Evolutionary conservation across 768 basidiomycete genomes (phyloP).

Genomic region (Steccherinum ochraceum): DNA sequence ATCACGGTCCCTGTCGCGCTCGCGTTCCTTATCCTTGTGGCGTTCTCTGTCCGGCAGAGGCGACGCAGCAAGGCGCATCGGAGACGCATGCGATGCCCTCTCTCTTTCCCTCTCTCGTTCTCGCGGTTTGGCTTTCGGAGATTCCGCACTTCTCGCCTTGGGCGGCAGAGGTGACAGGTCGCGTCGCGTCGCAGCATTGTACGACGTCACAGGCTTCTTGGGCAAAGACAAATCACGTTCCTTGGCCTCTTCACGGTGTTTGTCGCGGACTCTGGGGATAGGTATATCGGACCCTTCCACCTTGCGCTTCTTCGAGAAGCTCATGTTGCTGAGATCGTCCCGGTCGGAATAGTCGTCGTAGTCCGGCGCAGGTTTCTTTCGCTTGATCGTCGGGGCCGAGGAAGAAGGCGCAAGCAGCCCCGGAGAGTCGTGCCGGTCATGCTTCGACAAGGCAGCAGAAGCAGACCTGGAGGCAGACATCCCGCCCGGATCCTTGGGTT

Average conservation of each 20-base stretch:
- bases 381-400: conserved; percentile 12
- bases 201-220: conserved; percentile 30
- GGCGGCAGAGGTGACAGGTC: conserved; percentile 20
- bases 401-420: conserved; percentile 3
- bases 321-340: conserved; percentile 6
- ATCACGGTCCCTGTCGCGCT: neutral
- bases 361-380: conserved; percentile 19
- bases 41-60: conserved; percentile 46
- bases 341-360: conserved; percentile 16
- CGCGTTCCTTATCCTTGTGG: neutral
- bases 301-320: conserved; percentile 13
- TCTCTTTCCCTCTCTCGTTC: neutral
- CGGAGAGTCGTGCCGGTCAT: conserved; percentile 4
- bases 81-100: neutral
- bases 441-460: neutral
- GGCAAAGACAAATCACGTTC: conserved; percentile 10
- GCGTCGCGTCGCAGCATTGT: conserved; percentile 5
- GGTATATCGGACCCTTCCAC: neutral
- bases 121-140: too few species aligned
- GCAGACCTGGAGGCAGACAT: neutral
- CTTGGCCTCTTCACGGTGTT: neutral
- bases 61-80: conserved; percentile 26
- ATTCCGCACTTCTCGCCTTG: too few species aligned
- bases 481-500: neutral
- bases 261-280: conserved; percentile 9